Base-by-base conservation (phyloP, 257 asterid species). In the Gentiana straminea region DNA sequence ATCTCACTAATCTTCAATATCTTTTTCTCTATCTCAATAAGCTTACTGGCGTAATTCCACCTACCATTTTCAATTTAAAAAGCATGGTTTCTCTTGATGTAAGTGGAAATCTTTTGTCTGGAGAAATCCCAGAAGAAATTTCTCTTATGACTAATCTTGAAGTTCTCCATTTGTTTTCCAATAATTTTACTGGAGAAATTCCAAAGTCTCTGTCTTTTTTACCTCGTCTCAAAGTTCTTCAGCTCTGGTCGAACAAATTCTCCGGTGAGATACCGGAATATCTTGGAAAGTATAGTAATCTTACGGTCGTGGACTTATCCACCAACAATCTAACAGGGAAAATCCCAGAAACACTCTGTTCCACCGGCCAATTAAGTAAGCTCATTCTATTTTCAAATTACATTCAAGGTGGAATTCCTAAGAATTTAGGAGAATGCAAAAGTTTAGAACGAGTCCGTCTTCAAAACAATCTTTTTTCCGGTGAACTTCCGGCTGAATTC, bases 381-480 rank as follows among this genome's bases (percentile, higher is more conserved):
- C 94, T 89, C 11, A 81, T 89, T 34, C 89, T 89, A 33, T 89
- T 89, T 70, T 79, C 94, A 5, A 89, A 89, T 51, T 76, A 76
- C n/a, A 65, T 89, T 2, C 63, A 63, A 35, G 97, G 97, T 8
- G 71, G 64, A 55, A 70, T 89, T 43, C 95, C 97, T 3, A 8
- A 8, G 41, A 75, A 73, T 8, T 68, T 86, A 51, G 65, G 73
- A 46, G 69, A 34, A 38, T 89, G 97, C 80, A 86, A 58, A 68
- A 83, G 83, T 50, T 61, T 89, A 24, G 80, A 80, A 49, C 82
- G 97, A 1, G 68, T 89, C 35, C 86, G 95, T 11, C 35, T 89
- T 13, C 86, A 89, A 68, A 74, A 78, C 49, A 89, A 89, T 68
- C 45, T 50, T 35, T 71, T 89, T 3, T 68, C 84, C 1, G 94